These are phyloP conservation scores for Mrakia frigida DNA, from an alignment of 768 basidiomycete species.

Conservation along the genomic window DNA sequence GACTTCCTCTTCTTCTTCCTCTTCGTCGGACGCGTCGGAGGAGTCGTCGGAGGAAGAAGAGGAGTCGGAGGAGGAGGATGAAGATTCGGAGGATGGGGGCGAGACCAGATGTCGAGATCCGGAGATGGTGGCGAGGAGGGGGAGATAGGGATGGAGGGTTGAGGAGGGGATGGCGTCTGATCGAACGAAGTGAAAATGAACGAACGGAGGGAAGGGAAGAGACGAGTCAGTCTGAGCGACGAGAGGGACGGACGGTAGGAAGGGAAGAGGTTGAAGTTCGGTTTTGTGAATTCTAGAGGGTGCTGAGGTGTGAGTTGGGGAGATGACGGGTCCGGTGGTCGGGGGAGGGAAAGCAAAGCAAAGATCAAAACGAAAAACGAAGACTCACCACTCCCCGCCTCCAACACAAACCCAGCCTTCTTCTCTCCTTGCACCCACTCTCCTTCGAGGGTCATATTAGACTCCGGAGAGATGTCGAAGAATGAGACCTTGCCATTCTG, in stretches of 20 bases:
- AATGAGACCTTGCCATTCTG: slow-evolving; percentile 59
- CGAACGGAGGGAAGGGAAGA: slow-evolving; percentile 67
- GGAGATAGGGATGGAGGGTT: slow-evolving; percentile 61
- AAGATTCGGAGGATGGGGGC: slow-evolving; percentile 5
- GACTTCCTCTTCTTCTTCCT: neutral
- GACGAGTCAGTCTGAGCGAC: slow-evolving; percentile 64
- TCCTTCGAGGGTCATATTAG: neutral
- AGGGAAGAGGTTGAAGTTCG: neutral
- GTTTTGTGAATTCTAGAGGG: too few relatives aligned
- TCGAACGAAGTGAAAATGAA: slow-evolving; percentile 48
- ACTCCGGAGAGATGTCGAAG: slow-evolving; percentile 48
- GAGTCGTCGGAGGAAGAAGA: neutral
- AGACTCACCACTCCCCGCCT: neutral
- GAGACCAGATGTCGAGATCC: slow-evolving; percentile 60
- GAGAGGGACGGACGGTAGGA: neutral
- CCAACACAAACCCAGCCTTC: slow-evolving; percentile 4
- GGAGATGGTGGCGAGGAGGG: slow-evolving; percentile 60
- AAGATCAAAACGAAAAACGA: neutral
- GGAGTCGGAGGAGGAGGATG: neutral
- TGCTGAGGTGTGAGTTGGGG: neutral
- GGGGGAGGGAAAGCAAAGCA: neutral
- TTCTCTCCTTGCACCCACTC: neutral
- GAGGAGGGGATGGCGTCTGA: slow-evolving; percentile 70
- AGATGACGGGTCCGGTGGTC: too few relatives aligned
- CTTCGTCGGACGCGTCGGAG: neutral